Evolutionary conservation across 768 basidiomycete species (phyloP).

Genomic region (Clitopilus passeckerianus): DNA sequence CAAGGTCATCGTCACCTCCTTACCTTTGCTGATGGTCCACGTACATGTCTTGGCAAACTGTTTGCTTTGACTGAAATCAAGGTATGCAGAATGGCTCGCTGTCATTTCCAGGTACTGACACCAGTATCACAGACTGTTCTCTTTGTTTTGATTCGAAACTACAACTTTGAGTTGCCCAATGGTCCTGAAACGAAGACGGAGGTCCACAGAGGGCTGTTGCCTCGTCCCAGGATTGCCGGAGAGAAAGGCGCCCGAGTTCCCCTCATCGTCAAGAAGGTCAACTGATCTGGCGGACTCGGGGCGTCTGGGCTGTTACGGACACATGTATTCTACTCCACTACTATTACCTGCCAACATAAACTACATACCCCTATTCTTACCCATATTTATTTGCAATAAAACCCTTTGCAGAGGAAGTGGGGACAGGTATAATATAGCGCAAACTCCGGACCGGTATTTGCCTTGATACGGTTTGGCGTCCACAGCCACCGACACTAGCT

Average conservation of each 20-base stretch:
- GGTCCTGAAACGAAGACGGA: conserved; percentile 34
- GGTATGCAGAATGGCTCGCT: conserved; percentile 12
- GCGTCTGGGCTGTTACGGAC: background rate
- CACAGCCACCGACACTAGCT: background rate
- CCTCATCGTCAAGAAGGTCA: conserved; percentile 26
- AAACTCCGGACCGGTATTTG: background rate
- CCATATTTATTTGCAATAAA: background rate
- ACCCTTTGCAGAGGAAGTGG: background rate
- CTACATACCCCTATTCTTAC: background rate
- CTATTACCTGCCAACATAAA: too few relatives aligned
- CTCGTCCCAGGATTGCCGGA: conserved; percentile 33
- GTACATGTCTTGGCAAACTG: conserved; percentile 42
- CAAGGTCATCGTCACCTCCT: conserved; percentile 47
- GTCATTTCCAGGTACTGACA: too few relatives aligned
- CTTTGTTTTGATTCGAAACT: conserved; percentile 38
- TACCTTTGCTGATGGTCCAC: conserved; percentile 47
- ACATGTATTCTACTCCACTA: too few relatives aligned
- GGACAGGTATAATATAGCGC: background rate
- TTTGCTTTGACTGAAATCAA: conserved; percentile 46
- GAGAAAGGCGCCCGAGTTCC: conserved; percentile 27
- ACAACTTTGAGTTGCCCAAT: conserved; percentile 32
- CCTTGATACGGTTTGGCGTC: background rate
- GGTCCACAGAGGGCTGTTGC: conserved; percentile 28
- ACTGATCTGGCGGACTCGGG: background rate
- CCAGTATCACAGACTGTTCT: conserved; percentile 28